A percentile compares a stretch with the other conserved stretches of the same genome.
phyloP scores from a whole-genome alignment of 2,329 filamentous ascomycete species.

The Aphanocladium album region DNA sequence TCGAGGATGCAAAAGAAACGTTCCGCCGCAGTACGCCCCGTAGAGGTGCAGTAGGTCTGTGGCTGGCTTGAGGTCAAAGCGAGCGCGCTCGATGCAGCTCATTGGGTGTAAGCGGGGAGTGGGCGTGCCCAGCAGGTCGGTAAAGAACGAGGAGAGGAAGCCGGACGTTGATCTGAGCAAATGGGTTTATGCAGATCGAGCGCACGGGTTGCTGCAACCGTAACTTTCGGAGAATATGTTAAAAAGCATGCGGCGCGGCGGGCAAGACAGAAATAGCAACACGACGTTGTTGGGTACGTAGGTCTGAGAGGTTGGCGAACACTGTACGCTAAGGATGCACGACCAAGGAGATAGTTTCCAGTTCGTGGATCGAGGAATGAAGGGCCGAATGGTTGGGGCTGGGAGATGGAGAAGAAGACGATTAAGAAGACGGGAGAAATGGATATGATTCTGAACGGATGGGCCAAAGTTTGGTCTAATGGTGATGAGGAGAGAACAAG shows the following conservation, averaged over 20 bases:
- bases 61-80: slow-evolving; percentile 8
- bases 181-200: neutral
- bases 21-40: neutral
- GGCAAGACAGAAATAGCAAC: neutral
- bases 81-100: neutral
- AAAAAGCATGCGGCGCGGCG: neutral
- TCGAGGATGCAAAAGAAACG: neutral
- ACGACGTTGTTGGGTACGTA: neutral
- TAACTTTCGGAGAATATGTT: neutral
- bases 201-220: neutral
- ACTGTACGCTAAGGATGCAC: neutral
- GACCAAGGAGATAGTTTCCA: neutral
- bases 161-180: neutral
- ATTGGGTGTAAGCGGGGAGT: neutral
- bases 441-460: neutral
- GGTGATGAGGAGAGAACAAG: neutral
- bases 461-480: neutral
- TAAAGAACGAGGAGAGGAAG: neutral
- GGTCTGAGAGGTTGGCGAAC: neutral
- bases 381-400: neutral
- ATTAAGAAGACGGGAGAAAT: neutral
- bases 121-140: neutral
- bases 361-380: no score
- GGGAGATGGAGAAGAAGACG: neutral
- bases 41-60: neutral